These are phyloP conservation scores for Pecoramyces ruminantium DNA, from an alignment of 192 early-diverging fungal species.

Conservation along the genomic window DNA sequence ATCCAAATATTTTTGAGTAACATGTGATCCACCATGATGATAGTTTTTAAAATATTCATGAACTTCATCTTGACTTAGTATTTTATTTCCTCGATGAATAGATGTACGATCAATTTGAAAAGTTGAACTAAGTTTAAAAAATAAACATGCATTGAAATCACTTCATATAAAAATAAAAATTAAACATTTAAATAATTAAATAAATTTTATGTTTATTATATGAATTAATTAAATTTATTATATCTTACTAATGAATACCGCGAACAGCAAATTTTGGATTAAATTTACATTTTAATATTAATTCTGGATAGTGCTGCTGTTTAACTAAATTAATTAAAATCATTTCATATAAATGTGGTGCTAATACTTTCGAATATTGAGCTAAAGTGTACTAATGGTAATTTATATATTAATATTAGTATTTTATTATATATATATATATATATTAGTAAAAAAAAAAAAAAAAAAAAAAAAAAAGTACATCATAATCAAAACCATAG, in stretches of 20 bases:
- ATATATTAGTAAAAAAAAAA: too few species aligned
- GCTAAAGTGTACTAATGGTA: not conserved
- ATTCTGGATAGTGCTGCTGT: not conserved
- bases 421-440: too few species aligned
- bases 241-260: not conserved
- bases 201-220: too few species aligned
- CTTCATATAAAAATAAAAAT: not conserved
- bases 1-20: constrained; percentile 32
- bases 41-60: not conserved
- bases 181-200: too few species aligned
- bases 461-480: not conserved
- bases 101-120: not conserved
- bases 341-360: not conserved
- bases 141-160: not conserved
- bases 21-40: constrained; percentile 30
- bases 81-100: not conserved
- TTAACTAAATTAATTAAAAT: not conserved
- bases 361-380: not conserved
- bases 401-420: too few species aligned
- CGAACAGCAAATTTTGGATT: not conserved
- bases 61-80: not conserved
- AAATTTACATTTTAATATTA: not conserved
- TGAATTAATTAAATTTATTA: too few species aligned
- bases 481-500: not conserved
- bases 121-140: not conserved